Conservation (phyloP, 2,329 filamentous ascomycete species). For the Coleophoma eucalyptorum region DNA sequence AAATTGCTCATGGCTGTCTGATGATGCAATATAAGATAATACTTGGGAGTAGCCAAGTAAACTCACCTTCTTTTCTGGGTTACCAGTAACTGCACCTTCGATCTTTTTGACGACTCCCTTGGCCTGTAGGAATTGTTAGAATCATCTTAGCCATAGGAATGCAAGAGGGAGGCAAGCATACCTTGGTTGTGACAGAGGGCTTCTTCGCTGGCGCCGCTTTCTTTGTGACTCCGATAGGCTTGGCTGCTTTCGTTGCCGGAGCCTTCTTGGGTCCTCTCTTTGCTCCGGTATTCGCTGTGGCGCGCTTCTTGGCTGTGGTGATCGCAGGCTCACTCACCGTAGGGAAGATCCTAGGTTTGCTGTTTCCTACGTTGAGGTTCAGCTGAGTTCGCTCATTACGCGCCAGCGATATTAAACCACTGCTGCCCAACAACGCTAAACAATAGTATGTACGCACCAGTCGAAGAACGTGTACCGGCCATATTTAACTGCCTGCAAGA, state of each 20-base stretch:
- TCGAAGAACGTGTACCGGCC: slow-evolving; percentile 25
- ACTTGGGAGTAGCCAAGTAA: slow-evolving; percentile 15
- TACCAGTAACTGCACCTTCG: slow-evolving; percentile 24
- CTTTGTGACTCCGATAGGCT: slow-evolving; percentile 26
- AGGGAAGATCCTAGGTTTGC: slow-evolving; percentile 21
- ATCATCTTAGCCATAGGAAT: not conserved
- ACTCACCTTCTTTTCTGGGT: slow-evolving; percentile 33
- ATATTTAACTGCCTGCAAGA: slow-evolving; percentile 18
- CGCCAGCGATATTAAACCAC: slow-evolving; percentile 9
- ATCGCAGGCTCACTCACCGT: slow-evolving; percentile 20
- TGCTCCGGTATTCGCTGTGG: slow-evolving; percentile 23
- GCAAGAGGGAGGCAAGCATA: slow-evolving; percentile 7
- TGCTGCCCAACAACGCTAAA: too few relatives aligned
- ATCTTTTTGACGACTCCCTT: slow-evolving; percentile 28
- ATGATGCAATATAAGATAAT: slow-evolving; percentile 13
- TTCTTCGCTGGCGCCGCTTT: slow-evolving; percentile 26
- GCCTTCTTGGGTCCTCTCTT: slow-evolving; percentile 26
- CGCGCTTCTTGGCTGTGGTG: slow-evolving; percentile 20
- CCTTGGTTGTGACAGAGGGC: slow-evolving; percentile 23
- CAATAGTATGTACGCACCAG: slow-evolving; percentile 18
- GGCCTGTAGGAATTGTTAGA: slow-evolving; percentile 17
- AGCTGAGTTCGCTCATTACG: slow-evolving; percentile 17
- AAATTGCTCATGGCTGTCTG: too few relatives aligned
- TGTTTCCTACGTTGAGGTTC: slow-evolving; percentile 22
- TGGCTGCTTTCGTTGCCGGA: slow-evolving; percentile 26